Base-by-base conservation (phyloP, 805 yeast genomes). In the Millerozyma miso region DNA sequence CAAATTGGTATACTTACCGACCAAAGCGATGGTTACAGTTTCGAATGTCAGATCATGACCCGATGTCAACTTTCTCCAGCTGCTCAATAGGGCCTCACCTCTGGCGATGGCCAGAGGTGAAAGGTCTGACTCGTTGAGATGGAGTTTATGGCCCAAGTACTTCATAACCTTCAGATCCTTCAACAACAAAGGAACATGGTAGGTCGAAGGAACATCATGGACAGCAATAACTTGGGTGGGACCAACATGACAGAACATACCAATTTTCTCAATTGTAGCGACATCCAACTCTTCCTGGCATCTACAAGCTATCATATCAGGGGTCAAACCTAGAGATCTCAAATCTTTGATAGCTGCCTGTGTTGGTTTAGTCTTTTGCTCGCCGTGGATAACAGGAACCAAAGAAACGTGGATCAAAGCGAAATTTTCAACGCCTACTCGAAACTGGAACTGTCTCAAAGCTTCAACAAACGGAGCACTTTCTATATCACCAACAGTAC, bases 391-490 rank as follows among this genome's bases (percentile, higher is more conserved):
- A 39, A 93, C 98, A 37, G 98, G 98, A 38, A 93, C 98, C 50
- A 93, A 75, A 36, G 98, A 91, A 38, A 93, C 99, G 57, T 93
- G 99, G 57, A 91, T 88, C 62, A 93, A 76, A 15, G 97, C 95
- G 69, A 93, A 93, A 70, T 88, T 93, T 52, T 88, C 96, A 44
- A 74, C 71, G 15, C 98, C 98, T 47, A 91, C 98, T 62, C 96
- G 82, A 73, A 93, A 93, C 74, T 93, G 99, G 72, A 93, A 93
- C 71, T 93, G 99, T 76, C 99, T 86, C 50, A 93, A 79, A 19
- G 99, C 99, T 73, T 93, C 99, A 43, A 93, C 97, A 54, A 93
- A 93, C 19, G 99, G 99, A 41, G 98, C 99, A 61, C 91, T 81
- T 73, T 93, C 99, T 59, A 93, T 93, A 64, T 93, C 99, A 62